Base-by-base conservation (phyloP, 2,329 filamentous ascomycete species). In the Raffaelea arxii region DNA sequence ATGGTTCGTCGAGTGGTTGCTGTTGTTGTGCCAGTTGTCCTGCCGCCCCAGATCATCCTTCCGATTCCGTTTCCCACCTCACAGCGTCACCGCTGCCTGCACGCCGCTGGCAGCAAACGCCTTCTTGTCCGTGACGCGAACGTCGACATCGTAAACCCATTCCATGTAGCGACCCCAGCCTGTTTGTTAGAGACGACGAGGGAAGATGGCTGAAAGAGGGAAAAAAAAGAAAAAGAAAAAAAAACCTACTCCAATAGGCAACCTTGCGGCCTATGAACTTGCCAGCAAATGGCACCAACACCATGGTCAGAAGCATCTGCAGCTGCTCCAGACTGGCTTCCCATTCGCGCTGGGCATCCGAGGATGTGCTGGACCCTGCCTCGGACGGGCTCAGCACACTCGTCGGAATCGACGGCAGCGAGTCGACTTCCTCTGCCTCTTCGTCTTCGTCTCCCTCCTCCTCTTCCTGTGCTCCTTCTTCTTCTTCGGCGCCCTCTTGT, bases 201-300 rank as follows among this genome's bases (percentile, higher is more conserved):
- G n/a, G n/a, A n/a, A n/a, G n/a, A n/a, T n/a, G n/a, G n/a, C n/a
- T n/a, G n/a, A n/a, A n/a, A n/a, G n/a, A n/a, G n/a, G n/a, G n/a
- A n/a, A n/a, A n/a, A n/a, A n/a, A n/a, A n/a, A 16, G 9, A 19
- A 32, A 19, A 21, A 10, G 24, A 9, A 30, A 19, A 46, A 10
- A 3, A 7, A 22, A 72, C 84, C 63, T 74, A 96, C 91, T 88
- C 87, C 89, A 96, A 62, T 94, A 96, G 49, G 91, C 91, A 70
- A 90, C 94, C 65, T 88, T 94, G 63, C 92, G 78, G 40, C 92
- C 92, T 64, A 96, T 80, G 67, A 89, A 97, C 67, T 97, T 98
- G 49, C 92, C 92, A 55, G 88, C 71, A 64, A 94, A 96, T 3
- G 92, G 92, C 43, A 98, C 84, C 56, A 97, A 66, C 42, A 97